Base-by-base conservation (phyloP, 2,329 filamentous ascomycete species). In the Neopestalotiopsis sp. region DNA sequence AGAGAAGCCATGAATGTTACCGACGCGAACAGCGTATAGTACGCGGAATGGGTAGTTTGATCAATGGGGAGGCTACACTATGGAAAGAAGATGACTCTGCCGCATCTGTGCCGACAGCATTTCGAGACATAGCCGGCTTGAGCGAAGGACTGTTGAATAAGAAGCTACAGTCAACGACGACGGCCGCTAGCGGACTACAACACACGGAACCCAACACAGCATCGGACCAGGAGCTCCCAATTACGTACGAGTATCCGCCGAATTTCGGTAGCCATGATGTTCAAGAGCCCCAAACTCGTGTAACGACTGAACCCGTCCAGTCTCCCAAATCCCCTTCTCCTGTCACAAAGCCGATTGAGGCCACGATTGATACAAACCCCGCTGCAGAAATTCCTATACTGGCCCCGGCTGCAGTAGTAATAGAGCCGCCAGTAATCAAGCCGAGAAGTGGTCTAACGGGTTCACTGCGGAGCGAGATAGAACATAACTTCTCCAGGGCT, bases 401-500 rank as follows among this genome's bases (percentile, higher is more conserved):
- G 14, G 9, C 34, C 56, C 13, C 14, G 17, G 45, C 45, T 52
- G 45, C 45, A 52, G 20, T n/a, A 7, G 45, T 20, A 24, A 20
- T 52, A n/a, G 17, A 52, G n/a, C n/a, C 28, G n/a, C 38, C 62
- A 65, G n/a, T 24, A n/a, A n/a, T 24, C 62, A 65, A 56, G 42
- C 24, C 62, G 12, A 20, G 30, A 59, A 34, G 13, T 12, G 10
- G 32, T 13, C 60, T 14, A 38, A 67, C 61, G 30, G 66, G 69
- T 24, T 45, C 56, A 10, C 58, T 65, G 17, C 30, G 45, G 6
- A 42, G 62, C 7, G 61, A 65, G 10, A 58, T 71, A 38, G 67
- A 71, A n/a, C 62, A 68, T 6, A 71, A 82, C 4, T 84, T 85
- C 67, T 80, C 79, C 3, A 81, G 78, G 9, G 84, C 84, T 6